Conservation (phyloP, 106 monocot genomes). For the Posidonia australis region DNA sequence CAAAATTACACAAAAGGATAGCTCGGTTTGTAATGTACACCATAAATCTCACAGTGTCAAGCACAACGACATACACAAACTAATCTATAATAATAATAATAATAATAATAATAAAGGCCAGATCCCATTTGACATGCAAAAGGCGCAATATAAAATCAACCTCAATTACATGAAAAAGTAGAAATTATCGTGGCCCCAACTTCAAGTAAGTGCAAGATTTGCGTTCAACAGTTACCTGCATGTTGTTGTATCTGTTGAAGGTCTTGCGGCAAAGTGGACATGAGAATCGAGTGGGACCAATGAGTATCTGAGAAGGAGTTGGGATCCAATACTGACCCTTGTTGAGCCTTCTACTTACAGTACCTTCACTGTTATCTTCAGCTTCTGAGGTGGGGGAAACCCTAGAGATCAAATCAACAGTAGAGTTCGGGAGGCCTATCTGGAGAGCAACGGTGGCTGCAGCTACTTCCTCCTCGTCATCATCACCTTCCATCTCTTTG, state of each 20-base stretch:
- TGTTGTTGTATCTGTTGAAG: conserved; percentile 87
- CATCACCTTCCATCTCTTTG: background rate
- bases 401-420: conserved; percentile 3
- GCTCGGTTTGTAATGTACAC: no score
- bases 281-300: conserved; percentile 77
- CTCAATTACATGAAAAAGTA: no score
- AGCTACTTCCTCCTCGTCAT: background rate
- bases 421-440: conserved; percentile 1
- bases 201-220: no score
- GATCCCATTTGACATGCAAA: no score
- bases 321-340: conserved; percentile 83
- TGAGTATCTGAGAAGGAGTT: conserved; percentile 65
- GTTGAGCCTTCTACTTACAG: conserved; percentile 29
- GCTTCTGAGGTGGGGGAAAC: background rate
- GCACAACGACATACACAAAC: no score
- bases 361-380: conserved; percentile 3
- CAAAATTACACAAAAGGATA: no score
- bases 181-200: no score
- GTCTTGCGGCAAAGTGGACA: conserved; percentile 72
- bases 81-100: no score
- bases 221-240: conserved; percentile 51
- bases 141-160: no score
- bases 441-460: conserved; percentile 1
- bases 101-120: no score
- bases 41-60: no score